Evolutionary conservation across 441 rosid species (phyloP), one percentile per base, ranked within the genome.

Genomic region (Eutrema salsugineum): DNA sequence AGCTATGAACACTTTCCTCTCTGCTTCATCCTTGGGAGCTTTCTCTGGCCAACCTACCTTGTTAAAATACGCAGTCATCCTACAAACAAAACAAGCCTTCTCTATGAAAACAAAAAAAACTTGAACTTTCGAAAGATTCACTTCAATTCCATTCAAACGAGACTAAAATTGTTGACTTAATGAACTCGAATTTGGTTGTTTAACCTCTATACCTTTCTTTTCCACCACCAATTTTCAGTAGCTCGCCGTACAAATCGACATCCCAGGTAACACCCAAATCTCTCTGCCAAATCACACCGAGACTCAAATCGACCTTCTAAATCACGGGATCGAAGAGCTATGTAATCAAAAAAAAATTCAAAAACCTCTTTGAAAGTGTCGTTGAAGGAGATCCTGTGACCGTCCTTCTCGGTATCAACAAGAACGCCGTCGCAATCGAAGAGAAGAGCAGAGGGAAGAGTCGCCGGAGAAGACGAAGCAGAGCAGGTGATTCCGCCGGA

Each of bases 381-480:
- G 38, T 94, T 94, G 85, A 92, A 92, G 11, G 99, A 94, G 83
- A 92, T 80, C 83, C 93, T 77, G 80, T 94, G 97, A 36, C 97
- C 99, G 69, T 92, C 99, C 79, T 88, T 90, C 84, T 92, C 97
- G 17, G 97, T 92, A 66, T 94, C 99, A 50, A 92, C 99, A 16
- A 89, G 98, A 19, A 94, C 99, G 15, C 99, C 97, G 66, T 94
- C 99, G 65, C 99, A 94, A 66, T 94, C 94, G 61, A 94, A 91
- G 28, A 90, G 84, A 56, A 92, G 93, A 58, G 97, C 98, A 2
- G 90, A 81, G 5, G 93, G 99, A 72, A 92, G 84, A 76, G 71
- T 76, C 35, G 83, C 51, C 35, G 83, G 55, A 72, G 88, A 71
- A 43, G 86, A 83, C 7, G 76, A 70, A 71, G 68, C 64, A 6